Base-by-base conservation (phyloP, 108 stramenopile genomes). In the Bacterosira constricta region DNA sequence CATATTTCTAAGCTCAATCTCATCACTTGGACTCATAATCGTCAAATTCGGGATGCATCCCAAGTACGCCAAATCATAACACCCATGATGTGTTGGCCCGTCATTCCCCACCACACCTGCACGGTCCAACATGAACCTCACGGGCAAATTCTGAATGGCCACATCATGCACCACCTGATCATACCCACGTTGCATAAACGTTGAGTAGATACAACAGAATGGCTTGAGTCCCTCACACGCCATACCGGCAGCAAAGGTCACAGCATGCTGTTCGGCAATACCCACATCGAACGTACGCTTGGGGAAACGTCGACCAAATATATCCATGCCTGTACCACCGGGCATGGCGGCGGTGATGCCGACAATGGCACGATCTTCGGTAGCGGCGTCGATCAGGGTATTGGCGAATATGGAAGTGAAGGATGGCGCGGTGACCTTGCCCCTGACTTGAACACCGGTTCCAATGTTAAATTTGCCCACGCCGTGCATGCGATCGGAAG, bases 291-390 rank as follows among this genome's bases (percentile, higher is more conserved):
- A 98, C 13, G 96, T 98, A 13, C 96, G 84, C 82, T 97, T 96
- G 69, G 98, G 98, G 63, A 97, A 97, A 15, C 96, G 85, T 21
- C 96, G 80, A 10, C 98, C 98, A 51, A 98, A 98, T 66, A 97
- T 96, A 71, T 98, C 98, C 96, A 98, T 97, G 42, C 98, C 98
- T 0, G 98, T 98, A 15, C 98, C 98, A 26, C 97, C 98, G 1
- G 98, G 98, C 98, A 98, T 98, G 64, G 98, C 98, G 23, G 98
- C 98, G 27, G 98, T 98, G 73, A 98, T 98, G 45, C 96, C 98
- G 10, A 96, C 94, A 63, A 98, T 79, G 27, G 85, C 71, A 13
- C 94, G 86, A 76, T 98, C 98, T 53, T 97, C 93, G 13, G 88
- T 88, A 42, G 98, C 98, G 15, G 88, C 85, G 51, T 95, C 93